Percentiles rank a stretch among this genome's conserved stretches.
phyloP scores from a whole-genome alignment of 805 yeast species.

The Candida fluviatilis region DNA sequence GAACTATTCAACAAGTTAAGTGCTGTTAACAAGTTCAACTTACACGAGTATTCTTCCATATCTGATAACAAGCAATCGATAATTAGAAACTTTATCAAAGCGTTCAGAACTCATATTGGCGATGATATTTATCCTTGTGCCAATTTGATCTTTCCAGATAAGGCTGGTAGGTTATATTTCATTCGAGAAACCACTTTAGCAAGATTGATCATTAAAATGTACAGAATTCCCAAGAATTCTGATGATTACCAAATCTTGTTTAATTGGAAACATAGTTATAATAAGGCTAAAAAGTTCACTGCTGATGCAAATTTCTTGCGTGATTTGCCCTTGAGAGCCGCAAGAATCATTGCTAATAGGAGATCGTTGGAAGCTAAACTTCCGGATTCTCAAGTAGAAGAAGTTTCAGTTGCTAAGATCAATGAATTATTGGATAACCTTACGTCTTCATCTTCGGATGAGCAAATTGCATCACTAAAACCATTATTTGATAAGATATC shows the following conservation, averaged over 20 bases:
- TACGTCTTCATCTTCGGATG: constrained; percentile 19
- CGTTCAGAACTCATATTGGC: constrained; percentile 36
- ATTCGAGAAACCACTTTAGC: constrained; percentile 64
- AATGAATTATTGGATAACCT: constrained; percentile 28
- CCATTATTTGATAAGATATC: constrained; percentile 52
- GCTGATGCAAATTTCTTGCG: constrained; percentile 45
- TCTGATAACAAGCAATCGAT: constrained; percentile 23
- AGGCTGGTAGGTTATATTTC: constrained; percentile 59
- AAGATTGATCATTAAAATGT: constrained; percentile 40
- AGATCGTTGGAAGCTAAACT: constrained; percentile 30
- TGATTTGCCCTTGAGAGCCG: constrained; percentile 45
- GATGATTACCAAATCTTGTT: constrained; percentile 47
- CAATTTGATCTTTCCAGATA: constrained; percentile 55
- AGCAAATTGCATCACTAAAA: constrained; percentile 42
- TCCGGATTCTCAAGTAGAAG: constrained; percentile 19
- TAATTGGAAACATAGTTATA: constrained; percentile 35
- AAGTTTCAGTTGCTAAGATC: constrained; percentile 24
- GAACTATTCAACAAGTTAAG: constrained; percentile 40
- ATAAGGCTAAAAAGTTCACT: constrained; percentile 21
- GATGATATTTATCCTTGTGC: constrained; percentile 62
- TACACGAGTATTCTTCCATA: constrained; percentile 17
- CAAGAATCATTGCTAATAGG: constrained; percentile 48
- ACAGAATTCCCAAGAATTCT: constrained; percentile 57
- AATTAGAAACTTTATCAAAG: constrained; percentile 24
- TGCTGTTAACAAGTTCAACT: constrained; percentile 21